These are phyloP conservation scores for Diutina sp. DNA, from an alignment of 1,139 yeast species.

Conservation along the genomic window DNA sequence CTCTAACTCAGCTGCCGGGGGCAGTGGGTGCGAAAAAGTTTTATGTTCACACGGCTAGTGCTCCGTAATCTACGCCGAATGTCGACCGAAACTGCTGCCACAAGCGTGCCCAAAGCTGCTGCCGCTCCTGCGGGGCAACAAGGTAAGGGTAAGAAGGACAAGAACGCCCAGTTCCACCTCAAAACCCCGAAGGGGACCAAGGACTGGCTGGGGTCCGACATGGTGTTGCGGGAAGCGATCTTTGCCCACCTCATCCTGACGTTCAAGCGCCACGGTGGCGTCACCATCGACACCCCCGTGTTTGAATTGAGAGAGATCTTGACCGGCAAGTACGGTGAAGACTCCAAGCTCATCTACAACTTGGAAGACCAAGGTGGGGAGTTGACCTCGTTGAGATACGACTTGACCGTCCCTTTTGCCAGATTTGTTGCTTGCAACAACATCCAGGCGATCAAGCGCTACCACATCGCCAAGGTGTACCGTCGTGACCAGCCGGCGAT, in stretches of 20 bases:
- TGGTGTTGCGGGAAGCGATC: slow-evolving; percentile 85
- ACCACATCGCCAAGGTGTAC: slow-evolving; percentile 94
- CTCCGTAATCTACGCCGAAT: slow-evolving; percentile 9
- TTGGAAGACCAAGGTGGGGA: slow-evolving; percentile 98
- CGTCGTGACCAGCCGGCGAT: slow-evolving; percentile 99
- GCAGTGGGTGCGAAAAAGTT: not conserved
- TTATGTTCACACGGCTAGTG: not conserved
- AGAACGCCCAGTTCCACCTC: slow-evolving; percentile 43
- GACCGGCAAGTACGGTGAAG: slow-evolving; percentile 97
- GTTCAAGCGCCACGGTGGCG: slow-evolving; percentile 95
- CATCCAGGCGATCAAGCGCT: slow-evolving; percentile 78
- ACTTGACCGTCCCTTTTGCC: slow-evolving; percentile 95
- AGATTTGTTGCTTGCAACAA: slow-evolving; percentile 93
- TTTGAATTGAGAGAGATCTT: slow-evolving; percentile 90
- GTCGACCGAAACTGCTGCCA: slow-evolving; percentile 13
- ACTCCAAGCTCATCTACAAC: slow-evolving; percentile 87
- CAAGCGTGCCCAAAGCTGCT: slow-evolving; percentile 1
- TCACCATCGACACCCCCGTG: slow-evolving; percentile 95
- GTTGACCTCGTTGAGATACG: slow-evolving; percentile 86
- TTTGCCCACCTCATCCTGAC: slow-evolving; percentile 58
- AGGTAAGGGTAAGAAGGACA: slow-evolving; percentile 12
- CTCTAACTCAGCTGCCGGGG: not conserved
- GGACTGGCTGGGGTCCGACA: slow-evolving; percentile 97
- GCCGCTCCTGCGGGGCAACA: slow-evolving; percentile 7
- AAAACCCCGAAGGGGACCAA: slow-evolving; percentile 97